Evolutionary conservation across 495 filamentous ascomycete species (phyloP).

Genomic region (Aspergillus nidulans): DNA sequence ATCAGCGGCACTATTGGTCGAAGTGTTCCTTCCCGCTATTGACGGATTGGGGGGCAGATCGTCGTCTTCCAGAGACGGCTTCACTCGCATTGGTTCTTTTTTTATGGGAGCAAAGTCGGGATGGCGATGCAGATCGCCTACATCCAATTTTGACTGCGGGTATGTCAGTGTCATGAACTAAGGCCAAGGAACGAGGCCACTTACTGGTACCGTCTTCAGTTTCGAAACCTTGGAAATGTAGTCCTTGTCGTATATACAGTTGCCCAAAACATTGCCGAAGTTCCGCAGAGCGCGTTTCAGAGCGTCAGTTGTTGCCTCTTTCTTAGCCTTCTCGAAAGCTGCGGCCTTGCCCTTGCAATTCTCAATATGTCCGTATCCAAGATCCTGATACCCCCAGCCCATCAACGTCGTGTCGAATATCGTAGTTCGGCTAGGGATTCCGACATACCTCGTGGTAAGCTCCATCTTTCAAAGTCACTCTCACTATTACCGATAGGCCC

Average conservation of each 20-base stretch:
- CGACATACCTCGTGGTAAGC: conserved; percentile 75
- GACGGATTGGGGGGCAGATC: conserved; percentile 34
- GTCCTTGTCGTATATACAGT: conserved; percentile 96
- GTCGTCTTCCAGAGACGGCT: conserved; percentile 31
- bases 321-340: conserved; percentile 96
- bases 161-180: not conserved
- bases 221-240: conserved; percentile 81
- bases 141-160: conserved; percentile 61
- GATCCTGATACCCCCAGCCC: conserved; percentile 50
- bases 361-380: conserved; percentile 92
- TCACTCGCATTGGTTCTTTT: conserved; percentile 48
- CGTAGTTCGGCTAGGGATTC: not conserved
- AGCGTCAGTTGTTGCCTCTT: conserved; percentile 92
- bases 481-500: conserved; percentile 81
- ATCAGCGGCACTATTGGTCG: conserved; percentile 20
- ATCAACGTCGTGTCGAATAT: not conserved
- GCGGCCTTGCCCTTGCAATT: conserved; percentile 92
- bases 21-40: conserved; percentile 17
- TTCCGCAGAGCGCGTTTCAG: conserved; percentile 84
- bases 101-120: conserved; percentile 63
- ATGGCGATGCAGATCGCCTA: conserved; percentile 74
- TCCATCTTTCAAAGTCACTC: conserved; percentile 85
- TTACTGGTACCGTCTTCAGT: conserved; percentile 63
- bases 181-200: conserved; percentile 7
- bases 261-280: conserved; percentile 94